Percentiles rank a stretch among this genome's conserved stretches.
Conservation (phyloP, 495 filamentous ascomycete genomes). For the Hyphodiscus hymeniophilus region DNA sequence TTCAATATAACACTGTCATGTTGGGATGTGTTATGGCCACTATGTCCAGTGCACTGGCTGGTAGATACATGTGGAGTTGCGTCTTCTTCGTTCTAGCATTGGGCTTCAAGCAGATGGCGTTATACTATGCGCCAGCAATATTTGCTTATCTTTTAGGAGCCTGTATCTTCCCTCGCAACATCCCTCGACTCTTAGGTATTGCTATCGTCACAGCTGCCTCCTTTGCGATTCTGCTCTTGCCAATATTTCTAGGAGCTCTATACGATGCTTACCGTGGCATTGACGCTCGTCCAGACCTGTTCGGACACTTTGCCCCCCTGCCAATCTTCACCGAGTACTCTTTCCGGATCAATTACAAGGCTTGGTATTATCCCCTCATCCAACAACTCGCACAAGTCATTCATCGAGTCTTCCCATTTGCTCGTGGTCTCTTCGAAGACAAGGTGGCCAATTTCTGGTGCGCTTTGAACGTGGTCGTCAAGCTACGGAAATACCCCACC, state of each 20-base stretch:
- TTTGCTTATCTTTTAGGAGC: slow-evolving; percentile 86
- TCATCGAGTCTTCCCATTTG: slow-evolving; percentile 89
- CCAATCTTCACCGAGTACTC: slow-evolving; percentile 49
- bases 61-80: slow-evolving; percentile 75
- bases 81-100: slow-evolving; percentile 92
- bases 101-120: slow-evolving; percentile 97
- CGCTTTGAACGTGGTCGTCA: slow-evolving; percentile 77
- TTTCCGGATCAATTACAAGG: slow-evolving; percentile 49
- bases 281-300: slow-evolving; percentile 37
- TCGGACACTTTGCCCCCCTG: slow-evolving; percentile 45
- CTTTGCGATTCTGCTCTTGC: slow-evolving; percentile 67
- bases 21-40: slow-evolving; percentile 79
- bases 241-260: slow-evolving; percentile 57
- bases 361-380: slow-evolving; percentile 59
- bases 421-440: slow-evolving; percentile 91
- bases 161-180: slow-evolving; percentile 66
- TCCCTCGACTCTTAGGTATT: slow-evolving; percentile 65
- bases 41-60: slow-evolving; percentile 80
- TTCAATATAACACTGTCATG: slow-evolving; percentile 99
- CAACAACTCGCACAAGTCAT: slow-evolving; percentile 74
- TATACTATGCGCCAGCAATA: slow-evolving; percentile 90
- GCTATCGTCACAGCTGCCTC: slow-evolving; percentile 61
- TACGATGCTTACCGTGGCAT: slow-evolving; percentile 50
- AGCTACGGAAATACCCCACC: slow-evolving; percentile 62
- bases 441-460: slow-evolving; percentile 99